A percentile compares a stretch with the other conserved stretches of the same genome.
phyloP scores from a whole-genome alignment of 2,329 filamentous ascomycete species.

The Tolypocladium tundrense region DNA sequence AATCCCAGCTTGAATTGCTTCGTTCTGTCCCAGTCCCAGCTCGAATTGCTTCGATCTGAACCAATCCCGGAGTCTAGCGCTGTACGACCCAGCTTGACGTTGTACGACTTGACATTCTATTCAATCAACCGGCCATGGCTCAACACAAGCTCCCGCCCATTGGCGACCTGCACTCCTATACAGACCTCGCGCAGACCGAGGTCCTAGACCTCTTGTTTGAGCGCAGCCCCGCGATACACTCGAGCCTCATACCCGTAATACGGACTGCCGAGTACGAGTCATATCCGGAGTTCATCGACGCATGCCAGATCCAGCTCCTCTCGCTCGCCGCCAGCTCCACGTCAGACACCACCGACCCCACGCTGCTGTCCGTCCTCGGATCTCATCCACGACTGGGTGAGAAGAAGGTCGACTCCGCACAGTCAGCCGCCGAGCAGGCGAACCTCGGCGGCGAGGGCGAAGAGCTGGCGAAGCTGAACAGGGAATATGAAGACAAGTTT shows the following conservation, averaged over 20 bases:
- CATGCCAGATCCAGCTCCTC: slow-evolving; percentile 53
- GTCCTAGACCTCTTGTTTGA: slow-evolving; percentile 78
- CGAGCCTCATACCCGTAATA: slow-evolving; percentile 59
- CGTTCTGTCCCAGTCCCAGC: too few relatives aligned
- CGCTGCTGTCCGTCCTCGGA: slow-evolving; percentile 62
- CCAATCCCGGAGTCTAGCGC: not conserved
- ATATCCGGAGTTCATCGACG: slow-evolving; percentile 60
- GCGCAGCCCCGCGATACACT: slow-evolving; percentile 64
- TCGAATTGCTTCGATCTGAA: not conserved
- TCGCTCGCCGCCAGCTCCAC: slow-evolving; percentile 43
- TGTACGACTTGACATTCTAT: not conserved
- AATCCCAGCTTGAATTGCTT: not conserved
- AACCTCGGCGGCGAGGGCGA: slow-evolving; percentile 54
- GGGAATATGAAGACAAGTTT: slow-evolving; percentile 69
- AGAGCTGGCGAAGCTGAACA: slow-evolving; percentile 58
- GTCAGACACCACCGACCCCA: slow-evolving; percentile 32
- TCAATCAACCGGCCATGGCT: slow-evolving; percentile 8
- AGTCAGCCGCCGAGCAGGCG: slow-evolving; percentile 75
- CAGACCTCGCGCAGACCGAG: slow-evolving; percentile 41
- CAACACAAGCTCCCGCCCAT: slow-evolving; percentile 42
- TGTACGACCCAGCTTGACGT: not conserved
- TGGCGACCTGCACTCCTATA: slow-evolving; percentile 41
- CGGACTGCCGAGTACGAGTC: slow-evolving; percentile 44
- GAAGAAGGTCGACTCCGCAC: slow-evolving; percentile 69
- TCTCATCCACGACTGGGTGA: slow-evolving; percentile 78